Evolutionary conservation across 1,284 basidiomycete genomes (phyloP).

Genomic region (Rhodofomes roseus): DNA sequence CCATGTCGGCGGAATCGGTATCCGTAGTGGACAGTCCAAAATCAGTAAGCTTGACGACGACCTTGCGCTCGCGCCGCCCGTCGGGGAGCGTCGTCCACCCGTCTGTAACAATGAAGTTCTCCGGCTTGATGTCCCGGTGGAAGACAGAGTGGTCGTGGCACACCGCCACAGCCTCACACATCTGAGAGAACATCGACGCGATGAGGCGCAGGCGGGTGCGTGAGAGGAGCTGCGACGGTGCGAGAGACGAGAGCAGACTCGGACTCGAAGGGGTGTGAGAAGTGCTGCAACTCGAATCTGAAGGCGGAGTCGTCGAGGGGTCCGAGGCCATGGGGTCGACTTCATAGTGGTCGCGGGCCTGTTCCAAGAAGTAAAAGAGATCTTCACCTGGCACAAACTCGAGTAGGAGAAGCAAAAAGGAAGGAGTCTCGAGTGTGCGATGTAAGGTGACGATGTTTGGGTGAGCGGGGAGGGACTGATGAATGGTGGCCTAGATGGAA

Average conservation of each 20-base stretch:
- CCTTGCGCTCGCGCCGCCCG: constrained; percentile 65
- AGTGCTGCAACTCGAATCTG: constrained; percentile 24
- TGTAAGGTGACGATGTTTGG: constrained; percentile 95
- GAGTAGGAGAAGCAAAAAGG: constrained; percentile 78
- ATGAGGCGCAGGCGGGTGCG: constrained; percentile 87
- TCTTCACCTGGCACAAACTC: constrained; percentile 98
- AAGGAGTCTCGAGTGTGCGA: constrained; percentile 79
- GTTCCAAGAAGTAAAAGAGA: constrained; percentile 96
- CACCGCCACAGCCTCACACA: constrained; percentile 97
- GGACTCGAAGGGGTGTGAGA: constrained; percentile 90
- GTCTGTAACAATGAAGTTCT: constrained; percentile 92
- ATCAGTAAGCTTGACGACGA: constrained; percentile 92
- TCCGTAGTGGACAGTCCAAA: constrained; percentile 95
- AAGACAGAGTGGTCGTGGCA: constrained; percentile 92
- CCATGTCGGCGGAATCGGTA: constrained; percentile 88
- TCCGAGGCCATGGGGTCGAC: constrained; percentile 43
- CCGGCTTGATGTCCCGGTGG: constrained; percentile 98
- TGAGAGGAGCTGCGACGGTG: constrained; percentile 81
- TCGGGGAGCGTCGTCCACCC: constrained; percentile 55
- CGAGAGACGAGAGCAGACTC: constrained; percentile 85
- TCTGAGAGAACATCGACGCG: constrained; percentile 94
- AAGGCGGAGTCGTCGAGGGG: constrained; percentile 23
- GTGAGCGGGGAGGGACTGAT: constrained; percentile 89
- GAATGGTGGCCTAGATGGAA: constrained; percentile 75
- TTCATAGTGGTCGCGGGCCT: constrained; percentile 83